Evolutionary conservation across 2,329 filamentous ascomycete species (phyloP), one percentile per base, ranked within the genome.

Genomic region (Fonsecaea multimorphosa): DNA sequence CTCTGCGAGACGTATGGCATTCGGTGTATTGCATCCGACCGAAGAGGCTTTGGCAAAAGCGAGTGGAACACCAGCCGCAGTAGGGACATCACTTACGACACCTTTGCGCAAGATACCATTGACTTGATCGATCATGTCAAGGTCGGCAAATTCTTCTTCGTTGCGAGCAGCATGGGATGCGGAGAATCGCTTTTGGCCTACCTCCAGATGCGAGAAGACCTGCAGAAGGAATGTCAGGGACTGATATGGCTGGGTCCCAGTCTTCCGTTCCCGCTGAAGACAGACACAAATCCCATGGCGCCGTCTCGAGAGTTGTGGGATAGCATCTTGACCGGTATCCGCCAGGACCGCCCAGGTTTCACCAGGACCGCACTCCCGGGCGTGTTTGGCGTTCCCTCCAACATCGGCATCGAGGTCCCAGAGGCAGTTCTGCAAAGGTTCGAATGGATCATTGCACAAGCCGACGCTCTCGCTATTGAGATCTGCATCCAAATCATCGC

Each of bases 1-100:
- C 68, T 75, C 38, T 72, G 72, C 57, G 71, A 74, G 64, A 72
- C 69, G 5, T 66, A 75, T 29, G 67, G 71, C 44, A 70, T 74
- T 58, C 73, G 73, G 34, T 76, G 74, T 66, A 71, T 76, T 58
- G 73, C 72, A 2, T 70, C 71, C 36, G 74, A 76, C 54, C 73
- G 74, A 29, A 72, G 74, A 34, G 74, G 74, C 12, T 75, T 76
- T 61, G 73, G 74, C 2, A 72, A 74, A 19, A 75, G 73, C 58
- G 73, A 76, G 46, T 75, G 73, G 74, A 71, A 64, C 52, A 72
- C 72, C 11, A 57, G 40, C 49, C 56, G 64, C 31, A 56, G 58
- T 38, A 63, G 38, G 53, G 65, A 71, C 16, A 72, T 74, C 56
- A 72, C 73, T 12, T 75, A 75, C 63, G 64, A 73, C 12, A 74